Conservation (phyloP, 108 stramenopile genomes). For the Cyclostephanos invisitatus region DNA sequence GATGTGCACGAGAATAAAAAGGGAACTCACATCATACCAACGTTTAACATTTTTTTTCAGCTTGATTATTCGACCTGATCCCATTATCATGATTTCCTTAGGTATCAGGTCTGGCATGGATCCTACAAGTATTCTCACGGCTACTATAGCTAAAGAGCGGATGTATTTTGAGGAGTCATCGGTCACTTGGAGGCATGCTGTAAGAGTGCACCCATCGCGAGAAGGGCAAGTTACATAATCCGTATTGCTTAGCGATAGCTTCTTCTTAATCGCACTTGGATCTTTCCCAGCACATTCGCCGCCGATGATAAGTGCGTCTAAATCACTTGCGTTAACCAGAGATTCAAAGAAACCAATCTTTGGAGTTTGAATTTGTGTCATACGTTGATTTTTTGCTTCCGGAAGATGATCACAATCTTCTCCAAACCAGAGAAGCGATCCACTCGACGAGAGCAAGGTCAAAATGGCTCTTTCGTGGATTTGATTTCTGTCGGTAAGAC, state of each 20-base stretch:
- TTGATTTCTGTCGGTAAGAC: slow-evolving; percentile 12
- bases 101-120: slow-evolving; percentile 65
- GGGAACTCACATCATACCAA: slow-evolving; percentile 63
- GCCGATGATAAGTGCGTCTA: slow-evolving; percentile 47
- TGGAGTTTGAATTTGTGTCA: slow-evolving; percentile 6
- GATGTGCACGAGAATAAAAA: not conserved
- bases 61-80: slow-evolving; percentile 60
- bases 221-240: slow-evolving; percentile 55
- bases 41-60: slow-evolving; percentile 57
- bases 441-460: slow-evolving; percentile 53
- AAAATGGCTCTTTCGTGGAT: slow-evolving; percentile 60
- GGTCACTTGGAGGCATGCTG: slow-evolving; percentile 46
- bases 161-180: slow-evolving; percentile 2
- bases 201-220: slow-evolving; percentile 70
- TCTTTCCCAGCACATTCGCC: slow-evolving; percentile 63
- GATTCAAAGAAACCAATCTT: slow-evolving; percentile 62
- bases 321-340: slow-evolving; percentile 61
- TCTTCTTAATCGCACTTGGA: slow-evolving; percentile 48
- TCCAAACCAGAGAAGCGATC: slow-evolving; percentile 61
- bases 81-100: slow-evolving; percentile 57
- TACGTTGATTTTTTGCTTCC: not conserved
- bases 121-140: slow-evolving; percentile 75
- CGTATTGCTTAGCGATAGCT: slow-evolving; percentile 59
- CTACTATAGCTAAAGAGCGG: slow-evolving; percentile 56
- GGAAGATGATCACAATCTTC: slow-evolving; percentile 37